Evolutionary conservation across 345 rosid species (phyloP).

Genomic region (Eucalyptus pumila): DNA sequence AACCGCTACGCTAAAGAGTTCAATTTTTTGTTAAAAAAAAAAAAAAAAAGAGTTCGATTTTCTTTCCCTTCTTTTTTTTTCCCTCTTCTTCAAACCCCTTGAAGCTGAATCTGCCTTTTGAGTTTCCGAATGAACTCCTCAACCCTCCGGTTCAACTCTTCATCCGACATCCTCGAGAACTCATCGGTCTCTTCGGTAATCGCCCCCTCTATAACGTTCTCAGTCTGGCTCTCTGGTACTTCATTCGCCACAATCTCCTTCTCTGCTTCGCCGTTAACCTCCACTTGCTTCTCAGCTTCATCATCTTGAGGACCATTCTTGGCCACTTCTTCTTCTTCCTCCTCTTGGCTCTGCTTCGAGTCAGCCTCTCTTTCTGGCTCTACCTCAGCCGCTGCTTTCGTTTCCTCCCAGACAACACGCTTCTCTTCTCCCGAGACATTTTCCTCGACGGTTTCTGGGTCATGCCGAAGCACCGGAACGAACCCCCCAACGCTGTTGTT

Average conservation of each 20-base stretch:
- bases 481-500: not conserved
- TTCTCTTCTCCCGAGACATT: not conserved
- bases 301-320: not conserved
- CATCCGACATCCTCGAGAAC: conserved; percentile 57
- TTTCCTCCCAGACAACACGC: not conserved
- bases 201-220: not conserved
- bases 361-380: not conserved
- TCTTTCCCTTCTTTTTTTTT: not conserved
- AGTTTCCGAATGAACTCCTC: conserved; percentile 64
- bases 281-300: not conserved
- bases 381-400: not conserved
- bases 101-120: conserved; percentile 39
- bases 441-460: not conserved
- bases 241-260: not conserved
- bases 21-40: not conserved
- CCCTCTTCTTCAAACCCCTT: not conserved
- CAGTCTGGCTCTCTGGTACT: not conserved
- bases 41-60: not conserved
- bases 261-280: not conserved
- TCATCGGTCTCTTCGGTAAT: conserved; percentile 21
- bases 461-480: not conserved
- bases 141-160: conserved; percentile 56
- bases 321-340: not conserved
- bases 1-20: not conserved
- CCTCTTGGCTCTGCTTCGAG: not conserved